Base-by-base conservation (phyloP, 139 green algal genomes). In the Chlamydomonas urium region DNA sequence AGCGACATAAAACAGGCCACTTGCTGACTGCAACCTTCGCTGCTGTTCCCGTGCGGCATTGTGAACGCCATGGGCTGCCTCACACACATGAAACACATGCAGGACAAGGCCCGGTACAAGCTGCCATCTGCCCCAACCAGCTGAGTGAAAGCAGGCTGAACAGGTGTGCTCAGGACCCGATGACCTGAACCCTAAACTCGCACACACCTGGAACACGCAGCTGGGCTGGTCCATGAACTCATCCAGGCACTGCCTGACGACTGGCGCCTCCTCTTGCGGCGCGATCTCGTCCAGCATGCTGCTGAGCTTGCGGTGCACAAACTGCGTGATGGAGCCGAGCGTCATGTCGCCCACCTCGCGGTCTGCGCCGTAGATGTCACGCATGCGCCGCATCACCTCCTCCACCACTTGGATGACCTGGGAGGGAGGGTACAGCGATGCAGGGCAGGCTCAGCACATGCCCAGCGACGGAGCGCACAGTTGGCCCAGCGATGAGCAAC, bases 361-460 rank as follows among this genome's bases (percentile, higher is more conserved):
- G 59, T 81, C 72, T 33, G 69, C 69, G 2, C 70, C 61, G 32
- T 83, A 83, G 24, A 88, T 75, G 47, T 85, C 76, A 2, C 66
- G 53, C 67, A 88, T 78, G 47, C 82, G 79, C 38, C 70, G 62
- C 74, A 88, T 82, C 0, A 88, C 56, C 57, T 88, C 78, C 42
- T 83, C 74, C 37, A 85, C 82, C 32, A 87, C 48, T 67, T 65
- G 60, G 38, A 76, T 80, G n/a, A n/a, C n/a, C n/a, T n/a, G n/a
- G n/a, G n/a, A n/a, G n/a, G n/a, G n/a, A n/a, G 67, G 58, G 50
- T n/a, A n/a, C n/a, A 21, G 17, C 32, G 50, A 59, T n/a, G 47
- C 38, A 26, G 59, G 47, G 65, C 73, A 47, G 17, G 10, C 32
- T 38, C 24, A 47, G 47, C 48, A 23, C 8, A 42, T 37, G 60